These are phyloP conservation scores for Puccinia hordei DNA, from an alignment of 1,284 basidiomycete genomes.

Conservation along the genomic window DNA sequence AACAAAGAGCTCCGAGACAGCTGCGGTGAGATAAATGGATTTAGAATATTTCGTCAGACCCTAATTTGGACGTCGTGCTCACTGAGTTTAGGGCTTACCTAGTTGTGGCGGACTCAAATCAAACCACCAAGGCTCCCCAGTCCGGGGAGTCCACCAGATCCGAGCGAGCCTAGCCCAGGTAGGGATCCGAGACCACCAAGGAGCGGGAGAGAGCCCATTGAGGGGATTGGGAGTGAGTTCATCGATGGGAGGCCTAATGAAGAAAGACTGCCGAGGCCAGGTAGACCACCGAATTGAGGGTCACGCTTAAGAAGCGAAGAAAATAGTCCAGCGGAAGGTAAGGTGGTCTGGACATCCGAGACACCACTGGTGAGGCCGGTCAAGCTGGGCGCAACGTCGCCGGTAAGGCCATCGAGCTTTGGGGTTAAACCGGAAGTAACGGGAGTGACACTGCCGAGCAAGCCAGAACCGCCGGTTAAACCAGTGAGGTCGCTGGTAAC, in stretches of 20 bases:
- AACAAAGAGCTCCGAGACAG: too few relatives aligned
- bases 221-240: not conserved
- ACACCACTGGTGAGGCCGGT: not conserved
- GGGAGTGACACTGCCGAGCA: not conserved
- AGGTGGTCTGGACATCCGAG: not conserved
- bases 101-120: too few relatives aligned
- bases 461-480: not conserved
- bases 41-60: too few relatives aligned
- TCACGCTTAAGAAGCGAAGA: slow-evolving; percentile 13
- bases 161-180: not conserved
- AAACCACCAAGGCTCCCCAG: not conserved
- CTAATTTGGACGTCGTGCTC: too few relatives aligned
- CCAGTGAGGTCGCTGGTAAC: slow-evolving; percentile 3
- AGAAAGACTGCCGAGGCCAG: not conserved
- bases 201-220: not conserved
- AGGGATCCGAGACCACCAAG: not conserved
- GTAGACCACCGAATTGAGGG: slow-evolving; percentile 2
- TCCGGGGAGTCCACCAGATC: not conserved
- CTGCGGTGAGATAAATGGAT: too few relatives aligned
- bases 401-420: not conserved
- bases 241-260: slow-evolving; percentile 1
- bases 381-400: not conserved
- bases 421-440: not conserved
- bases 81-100: too few relatives aligned
- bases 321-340: not conserved